Evolutionary conservation across 2,329 filamentous ascomycete species (phyloP).

Genomic region (Aquanectria penicillioides): DNA sequence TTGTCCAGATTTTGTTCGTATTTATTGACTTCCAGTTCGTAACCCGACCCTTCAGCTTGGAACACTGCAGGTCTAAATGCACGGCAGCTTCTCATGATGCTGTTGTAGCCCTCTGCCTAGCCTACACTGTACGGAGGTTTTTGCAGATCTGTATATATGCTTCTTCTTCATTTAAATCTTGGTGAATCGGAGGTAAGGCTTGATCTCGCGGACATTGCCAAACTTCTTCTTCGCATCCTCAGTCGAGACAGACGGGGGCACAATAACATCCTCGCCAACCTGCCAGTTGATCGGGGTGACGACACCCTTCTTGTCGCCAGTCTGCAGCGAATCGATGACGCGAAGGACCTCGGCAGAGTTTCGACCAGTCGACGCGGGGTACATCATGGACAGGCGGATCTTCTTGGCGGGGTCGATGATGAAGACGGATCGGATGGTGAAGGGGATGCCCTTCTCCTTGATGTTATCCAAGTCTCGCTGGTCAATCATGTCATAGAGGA

Average conservation of each 20-base stretch:
- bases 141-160: too few species aligned
- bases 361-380: constrained; percentile 89
- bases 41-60: too few species aligned
- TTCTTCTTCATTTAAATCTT: not conserved
- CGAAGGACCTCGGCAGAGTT: constrained; percentile 83
- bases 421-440: constrained; percentile 95
- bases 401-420: constrained; percentile 94
- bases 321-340: constrained; percentile 81
- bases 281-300: constrained; percentile 93
- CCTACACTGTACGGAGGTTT: too few species aligned
- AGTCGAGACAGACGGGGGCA: constrained; percentile 83
- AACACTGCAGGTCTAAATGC: too few species aligned
- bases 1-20: too few species aligned
- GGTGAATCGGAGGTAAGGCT: constrained; percentile 80
- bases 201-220: constrained; percentile 75
- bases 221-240: constrained; percentile 90
- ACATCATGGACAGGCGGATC: constrained; percentile 90
- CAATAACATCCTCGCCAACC: constrained; percentile 89
- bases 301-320: constrained; percentile 86
- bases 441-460: constrained; percentile 83
- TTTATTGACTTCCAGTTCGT: too few species aligned
- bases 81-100: too few species aligned
- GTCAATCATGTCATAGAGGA: constrained; percentile 84
- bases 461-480: constrained; percentile 85
- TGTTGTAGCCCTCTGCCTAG: too few species aligned